These are phyloP conservation scores for Hyaloscypha hepaticicola DNA, from an alignment of 495 filamentous ascomycete genomes.

Conservation along the genomic window DNA sequence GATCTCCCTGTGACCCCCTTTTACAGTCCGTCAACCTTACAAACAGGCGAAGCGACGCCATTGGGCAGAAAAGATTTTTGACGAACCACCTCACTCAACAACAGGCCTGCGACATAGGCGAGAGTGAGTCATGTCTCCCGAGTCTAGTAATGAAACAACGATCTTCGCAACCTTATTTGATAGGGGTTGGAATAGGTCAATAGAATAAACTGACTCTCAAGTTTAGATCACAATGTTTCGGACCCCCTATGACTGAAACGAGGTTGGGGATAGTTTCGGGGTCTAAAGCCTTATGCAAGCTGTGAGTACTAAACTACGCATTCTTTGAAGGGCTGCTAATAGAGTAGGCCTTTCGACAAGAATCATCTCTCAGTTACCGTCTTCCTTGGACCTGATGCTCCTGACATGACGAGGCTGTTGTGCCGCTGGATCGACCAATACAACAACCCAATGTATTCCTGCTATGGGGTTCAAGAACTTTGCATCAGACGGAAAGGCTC, in stretches of 20 bases:
- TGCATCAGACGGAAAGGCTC: slow-evolving; percentile 47
- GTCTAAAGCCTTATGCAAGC: slow-evolving; percentile 50
- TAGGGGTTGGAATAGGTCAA: slow-evolving; percentile 7
- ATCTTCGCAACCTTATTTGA: slow-evolving; percentile 4
- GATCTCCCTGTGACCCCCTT: slow-evolving; percentile 6
- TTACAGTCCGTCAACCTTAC: slow-evolving; percentile 16
- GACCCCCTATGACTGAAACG: slow-evolving; percentile 35
- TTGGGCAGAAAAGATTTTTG: slow-evolving; percentile 59
- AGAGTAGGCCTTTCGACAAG: slow-evolving; percentile 47
- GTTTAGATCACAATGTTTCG: slow-evolving; percentile 41
- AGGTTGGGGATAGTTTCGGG: slow-evolving; percentile 39
- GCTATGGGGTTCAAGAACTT: slow-evolving; percentile 48
- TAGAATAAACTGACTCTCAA: slow-evolving; percentile 14
- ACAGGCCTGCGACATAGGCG: slow-evolving; percentile 46
- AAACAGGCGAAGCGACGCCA: slow-evolving; percentile 31
- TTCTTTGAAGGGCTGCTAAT: slow-evolving; percentile 6
- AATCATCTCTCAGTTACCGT: slow-evolving; percentile 50
- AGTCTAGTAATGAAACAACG: slow-evolving; percentile 6
- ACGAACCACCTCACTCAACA: slow-evolving; percentile 48
- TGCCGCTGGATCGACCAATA: slow-evolving; percentile 36
- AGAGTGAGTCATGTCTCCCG: slow-evolving; percentile 33
- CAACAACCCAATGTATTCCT: slow-evolving; percentile 28
- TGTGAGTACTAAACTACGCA: slow-evolving; percentile 36
- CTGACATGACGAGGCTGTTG: slow-evolving; percentile 44
- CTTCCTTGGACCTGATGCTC: slow-evolving; percentile 44